Conservation (phyloP, 371 early-diverging fungal genomes). For the Syncephalastrum monosporum region DNA sequence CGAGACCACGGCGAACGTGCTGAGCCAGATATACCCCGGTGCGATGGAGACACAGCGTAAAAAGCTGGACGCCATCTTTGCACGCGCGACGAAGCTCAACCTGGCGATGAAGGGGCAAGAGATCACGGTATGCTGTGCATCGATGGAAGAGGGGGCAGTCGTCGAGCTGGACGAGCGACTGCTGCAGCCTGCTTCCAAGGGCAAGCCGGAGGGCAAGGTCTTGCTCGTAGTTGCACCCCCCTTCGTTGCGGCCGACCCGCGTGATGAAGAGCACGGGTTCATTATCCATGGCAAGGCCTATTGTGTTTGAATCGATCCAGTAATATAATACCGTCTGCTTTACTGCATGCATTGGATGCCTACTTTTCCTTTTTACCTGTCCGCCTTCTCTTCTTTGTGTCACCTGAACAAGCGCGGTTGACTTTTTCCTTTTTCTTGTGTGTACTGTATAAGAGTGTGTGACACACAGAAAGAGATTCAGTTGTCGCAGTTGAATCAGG, state of each 20-base stretch:
- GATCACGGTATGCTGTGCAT: constrained; percentile 27
- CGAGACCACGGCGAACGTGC: constrained; percentile 16
- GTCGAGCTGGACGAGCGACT: constrained; percentile 23
- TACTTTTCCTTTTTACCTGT: not conserved
- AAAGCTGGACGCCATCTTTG: constrained; percentile 30
- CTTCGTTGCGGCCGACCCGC: constrained; percentile 38
- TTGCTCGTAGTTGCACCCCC: constrained; percentile 33
- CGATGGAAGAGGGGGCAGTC: constrained; percentile 29
- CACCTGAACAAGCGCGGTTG: not conserved
- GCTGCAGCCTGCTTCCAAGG: constrained; percentile 37
- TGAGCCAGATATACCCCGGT: constrained; percentile 30
- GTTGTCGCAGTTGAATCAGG: constrained; percentile 3
- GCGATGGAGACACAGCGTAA: constrained; percentile 16
- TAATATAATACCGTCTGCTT: not conserved
- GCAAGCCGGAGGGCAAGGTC: constrained; percentile 33
- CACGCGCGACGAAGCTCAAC: constrained; percentile 33
- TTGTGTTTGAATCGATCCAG: constrained; percentile 13
- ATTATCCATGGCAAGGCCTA: constrained; percentile 42
- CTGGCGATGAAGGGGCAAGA: constrained; percentile 48
- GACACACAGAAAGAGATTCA: not conserved
- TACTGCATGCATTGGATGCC: not conserved
- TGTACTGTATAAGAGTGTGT: no score
- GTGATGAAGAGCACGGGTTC: constrained; percentile 43
- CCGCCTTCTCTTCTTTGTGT: not conserved
- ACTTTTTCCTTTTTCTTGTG: constrained; percentile 4